Base-by-base conservation (phyloP, 148 eudicot genomes). In the Rhododendron ferrugineum region DNA sequence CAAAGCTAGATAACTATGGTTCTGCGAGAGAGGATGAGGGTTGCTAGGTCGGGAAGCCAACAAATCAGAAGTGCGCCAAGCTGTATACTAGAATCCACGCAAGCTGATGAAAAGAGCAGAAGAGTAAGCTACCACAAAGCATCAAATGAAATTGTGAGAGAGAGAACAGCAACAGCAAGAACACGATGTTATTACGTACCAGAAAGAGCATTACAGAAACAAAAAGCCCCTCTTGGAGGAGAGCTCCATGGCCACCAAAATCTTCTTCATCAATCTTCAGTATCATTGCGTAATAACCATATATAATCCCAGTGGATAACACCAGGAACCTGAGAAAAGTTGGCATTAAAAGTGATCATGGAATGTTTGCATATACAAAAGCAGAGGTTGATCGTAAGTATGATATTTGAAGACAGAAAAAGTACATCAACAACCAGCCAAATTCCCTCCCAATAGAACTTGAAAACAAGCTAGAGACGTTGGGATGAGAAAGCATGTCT, bases 211-310 rank as follows among this genome's bases (percentile, higher is more conserved):
- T 92, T 52, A 97, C 75, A 13, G 99, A 97, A 85, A 98, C 98
- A 86, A 97, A 97, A 66, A 97, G 95, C 23, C 99, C 99, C 89
- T 97, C 98, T 44, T 97, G 99, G 80, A 97, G 99, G 73, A 97
- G 96, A 84, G 99, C 93, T 56, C 96, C 98, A 79, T 97, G 99
- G 75, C 99, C 98, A 3, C 98, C 99, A 84, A 89, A 95, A 13
- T 97, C 99, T 91, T 97, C 98, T 90, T 95, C 99, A 60, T 97
- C 99, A 52, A 97, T 78, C 88, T 97, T 94, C 30, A 97, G 89
- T 84, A 96, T 82, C 90, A 92, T 82, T 34, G 95, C 96, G 84
- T 96, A 96, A 88, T 96, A 96, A 9, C 95, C 98, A 52, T 97
- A 97, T 42, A 97, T 91, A 23, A 95, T 91, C 64, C 91, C 99